Percentiles rank a stretch among this genome's conserved stretches.
phyloP scores from a whole-genome alignment of 1,284 basidiomycete species.

The Marasmius fiardii region DNA sequence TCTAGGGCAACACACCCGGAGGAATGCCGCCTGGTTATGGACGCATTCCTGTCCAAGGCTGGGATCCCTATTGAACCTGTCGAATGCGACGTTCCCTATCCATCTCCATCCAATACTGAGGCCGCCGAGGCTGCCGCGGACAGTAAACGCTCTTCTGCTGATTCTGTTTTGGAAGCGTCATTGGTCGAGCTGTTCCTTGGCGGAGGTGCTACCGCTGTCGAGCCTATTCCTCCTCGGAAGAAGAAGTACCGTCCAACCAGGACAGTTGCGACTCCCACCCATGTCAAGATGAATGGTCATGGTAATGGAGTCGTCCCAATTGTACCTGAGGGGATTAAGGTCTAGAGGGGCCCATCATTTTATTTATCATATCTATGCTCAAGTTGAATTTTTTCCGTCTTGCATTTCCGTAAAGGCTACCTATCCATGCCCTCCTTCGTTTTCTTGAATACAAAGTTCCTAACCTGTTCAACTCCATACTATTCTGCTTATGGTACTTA shows the following conservation, averaged over 20 bases:
- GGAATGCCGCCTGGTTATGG: conserved; percentile 81
- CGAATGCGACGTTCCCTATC: conserved; percentile 28
- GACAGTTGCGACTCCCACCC: conserved; percentile 5
- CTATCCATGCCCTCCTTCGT: no score
- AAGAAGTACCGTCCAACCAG: conserved; percentile 14
- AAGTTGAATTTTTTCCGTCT: neutral
- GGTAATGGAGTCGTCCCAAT: neutral
- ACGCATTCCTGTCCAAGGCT: conserved; percentile 73
- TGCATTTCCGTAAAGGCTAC: neutral
- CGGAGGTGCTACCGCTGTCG: conserved; percentile 25
- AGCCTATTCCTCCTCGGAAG: conserved; percentile 10
- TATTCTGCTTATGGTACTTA: no score
- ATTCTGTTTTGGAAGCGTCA: conserved; percentile 35
- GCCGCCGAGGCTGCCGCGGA: conserved; percentile 19
- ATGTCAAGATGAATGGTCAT: neutral
- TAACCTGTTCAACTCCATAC: no score
- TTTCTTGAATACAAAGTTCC: no score
- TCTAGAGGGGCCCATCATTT: neutral
- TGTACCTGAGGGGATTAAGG: neutral
- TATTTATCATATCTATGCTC: neutral
- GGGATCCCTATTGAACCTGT: conserved; percentile 38
- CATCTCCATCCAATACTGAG: conserved; percentile 26
- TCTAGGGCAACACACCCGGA: conserved; percentile 69
- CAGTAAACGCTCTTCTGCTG: conserved; percentile 19
- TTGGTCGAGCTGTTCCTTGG: conserved; percentile 53